Evolutionary conservation across 805 yeast genomes (phyloP).

Genomic region (Saccharomycopsis sp.): DNA sequence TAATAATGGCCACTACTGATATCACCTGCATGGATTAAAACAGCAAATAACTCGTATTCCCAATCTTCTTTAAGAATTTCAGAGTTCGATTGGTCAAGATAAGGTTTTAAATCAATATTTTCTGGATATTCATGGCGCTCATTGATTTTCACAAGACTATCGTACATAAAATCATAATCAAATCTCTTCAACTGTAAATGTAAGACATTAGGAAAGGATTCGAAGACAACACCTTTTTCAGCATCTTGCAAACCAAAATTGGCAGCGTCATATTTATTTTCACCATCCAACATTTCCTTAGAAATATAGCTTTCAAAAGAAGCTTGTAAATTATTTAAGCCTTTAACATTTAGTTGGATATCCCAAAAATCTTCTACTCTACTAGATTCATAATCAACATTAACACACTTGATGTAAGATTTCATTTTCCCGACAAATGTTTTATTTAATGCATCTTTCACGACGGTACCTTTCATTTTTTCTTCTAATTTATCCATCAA

Average conservation of each 20-base stretch:
- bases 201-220: slow-evolving; percentile 82
- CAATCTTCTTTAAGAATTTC: slow-evolving; percentile 40
- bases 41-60: slow-evolving; percentile 84
- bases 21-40: slow-evolving; percentile 91
- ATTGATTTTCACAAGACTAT: slow-evolving; percentile 80
- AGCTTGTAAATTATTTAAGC: slow-evolving; percentile 56
- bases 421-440: slow-evolving; percentile 96
- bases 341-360: slow-evolving; percentile 87
- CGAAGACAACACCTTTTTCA: slow-evolving; percentile 88
- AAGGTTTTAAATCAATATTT: slow-evolving; percentile 69
- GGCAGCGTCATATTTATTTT: slow-evolving; percentile 90
- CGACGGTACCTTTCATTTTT: slow-evolving; percentile 81
- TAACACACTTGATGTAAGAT: slow-evolving; percentile 82
- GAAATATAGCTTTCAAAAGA: slow-evolving; percentile 84
- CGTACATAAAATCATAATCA: slow-evolving; percentile 87
- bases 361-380: slow-evolving; percentile 97
- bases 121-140: slow-evolving; percentile 88
- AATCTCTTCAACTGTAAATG: slow-evolving; percentile 91
- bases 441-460: slow-evolving; percentile 64
- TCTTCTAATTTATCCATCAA: slow-evolving; percentile 89
- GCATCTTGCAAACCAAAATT: slow-evolving; percentile 72
- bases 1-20: slow-evolving; percentile 95
- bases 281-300: slow-evolving; percentile 84
- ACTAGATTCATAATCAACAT: slow-evolving; percentile 88
- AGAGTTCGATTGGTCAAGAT: slow-evolving; percentile 45